Evolutionary conservation across 202 grass and related monocot genomes (phyloP).

Genomic region (Saccharum hybrid): DNA sequence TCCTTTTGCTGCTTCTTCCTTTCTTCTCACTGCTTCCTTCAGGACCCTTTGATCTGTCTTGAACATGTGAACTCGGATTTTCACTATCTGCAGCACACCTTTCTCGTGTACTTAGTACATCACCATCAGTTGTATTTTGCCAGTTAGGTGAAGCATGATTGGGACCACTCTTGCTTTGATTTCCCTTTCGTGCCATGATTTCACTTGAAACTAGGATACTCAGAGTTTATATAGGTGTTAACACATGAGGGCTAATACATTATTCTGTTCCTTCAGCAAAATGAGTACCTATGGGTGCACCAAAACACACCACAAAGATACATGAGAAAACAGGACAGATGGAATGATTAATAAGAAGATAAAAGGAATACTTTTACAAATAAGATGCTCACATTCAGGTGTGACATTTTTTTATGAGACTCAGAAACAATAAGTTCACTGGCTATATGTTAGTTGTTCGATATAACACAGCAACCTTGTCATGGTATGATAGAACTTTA

Average conservation of each 20-base stretch:
- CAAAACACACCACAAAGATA: constrained; percentile 24
- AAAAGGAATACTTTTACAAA: neutral
- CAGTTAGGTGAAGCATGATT: constrained; percentile 56
- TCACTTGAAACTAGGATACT: constrained; percentile 27
- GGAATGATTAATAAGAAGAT: neutral
- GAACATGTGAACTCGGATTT: constrained; percentile 53
- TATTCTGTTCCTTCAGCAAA: constrained; percentile 27
- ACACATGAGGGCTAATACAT: constrained; percentile 15
- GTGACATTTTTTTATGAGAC: neutral
- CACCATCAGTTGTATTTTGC: constrained; percentile 55
- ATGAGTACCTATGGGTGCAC: constrained; percentile 41
- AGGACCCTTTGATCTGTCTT: constrained; percentile 49
- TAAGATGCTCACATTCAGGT: neutral
- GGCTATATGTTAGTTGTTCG: neutral
- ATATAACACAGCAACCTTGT: constrained; percentile 6
- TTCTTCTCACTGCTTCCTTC: constrained; percentile 48
- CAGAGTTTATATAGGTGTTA: neutral
- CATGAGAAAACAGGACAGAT: neutral
- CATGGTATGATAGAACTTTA: constrained; percentile 2
- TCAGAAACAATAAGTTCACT: neutral
- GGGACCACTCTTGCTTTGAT: constrained; percentile 70
- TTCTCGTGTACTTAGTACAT: constrained; percentile 53
- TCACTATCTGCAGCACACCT: constrained; percentile 44
- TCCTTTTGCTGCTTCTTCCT: constrained; percentile 54
- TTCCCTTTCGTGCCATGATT: constrained; percentile 86